These are phyloP conservation scores for Selaginella tamariscina DNA, from an alignment of 75 land plant genomes.

Conservation along the genomic window DNA sequence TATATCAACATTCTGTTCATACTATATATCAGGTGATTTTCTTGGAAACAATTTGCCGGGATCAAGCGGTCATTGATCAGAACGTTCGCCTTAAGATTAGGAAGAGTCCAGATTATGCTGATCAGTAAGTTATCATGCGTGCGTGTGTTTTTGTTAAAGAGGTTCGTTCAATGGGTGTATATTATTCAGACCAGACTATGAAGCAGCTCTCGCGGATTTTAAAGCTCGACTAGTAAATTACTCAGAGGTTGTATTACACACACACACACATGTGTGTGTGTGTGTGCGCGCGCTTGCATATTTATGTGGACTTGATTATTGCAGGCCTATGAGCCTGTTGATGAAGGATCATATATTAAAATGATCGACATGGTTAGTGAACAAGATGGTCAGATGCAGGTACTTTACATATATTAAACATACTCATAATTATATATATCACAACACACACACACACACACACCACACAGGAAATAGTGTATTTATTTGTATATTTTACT, in stretches of 20 bases:
- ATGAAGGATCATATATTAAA: constrained; percentile 10
- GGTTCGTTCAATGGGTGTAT: too few relatives aligned
- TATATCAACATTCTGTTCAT: background rate
- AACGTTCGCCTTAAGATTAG: constrained; percentile 44
- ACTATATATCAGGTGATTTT: constrained; percentile 66
- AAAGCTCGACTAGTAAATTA: constrained; percentile 3
- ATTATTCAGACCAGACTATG: constrained; percentile 1
- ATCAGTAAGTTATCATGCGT: background rate
- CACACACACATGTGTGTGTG: background rate
- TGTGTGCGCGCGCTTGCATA: background rate
- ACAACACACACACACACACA: too few relatives aligned
- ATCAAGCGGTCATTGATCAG: constrained; percentile 63
- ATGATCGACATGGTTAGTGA: constrained; percentile 14
- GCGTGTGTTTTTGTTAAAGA: too few relatives aligned
- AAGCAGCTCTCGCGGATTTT: constrained; percentile 5
- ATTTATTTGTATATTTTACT: background rate
- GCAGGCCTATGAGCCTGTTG: constrained; percentile 11
- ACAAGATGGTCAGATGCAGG: constrained; percentile 5
- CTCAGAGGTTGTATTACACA: background rate
- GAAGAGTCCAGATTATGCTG: constrained; percentile 11
- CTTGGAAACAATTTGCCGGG: constrained; percentile 92
- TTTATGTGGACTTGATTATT: background rate
- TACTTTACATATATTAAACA: background rate
- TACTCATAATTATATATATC: too few relatives aligned
- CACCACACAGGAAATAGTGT: background rate